A percentile compares a stretch with the other conserved stretches of the same genome.
Conservation (phyloP, 441 rosid genomes). For the Pelargonium cotyledonis region DNA sequence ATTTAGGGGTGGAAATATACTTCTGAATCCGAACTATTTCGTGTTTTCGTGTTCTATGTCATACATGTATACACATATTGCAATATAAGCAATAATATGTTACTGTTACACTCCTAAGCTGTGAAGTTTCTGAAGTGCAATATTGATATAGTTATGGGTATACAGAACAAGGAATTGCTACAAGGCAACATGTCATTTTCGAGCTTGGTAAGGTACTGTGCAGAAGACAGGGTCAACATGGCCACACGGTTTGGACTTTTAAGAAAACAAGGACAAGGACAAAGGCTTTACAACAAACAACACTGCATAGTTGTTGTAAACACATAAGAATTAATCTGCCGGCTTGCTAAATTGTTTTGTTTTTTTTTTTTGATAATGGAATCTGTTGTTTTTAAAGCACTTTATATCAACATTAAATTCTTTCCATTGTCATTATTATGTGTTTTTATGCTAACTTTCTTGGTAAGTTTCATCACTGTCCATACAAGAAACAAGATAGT, state of each 20-base stretch:
- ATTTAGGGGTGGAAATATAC: not conserved
- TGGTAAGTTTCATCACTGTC: not conserved
- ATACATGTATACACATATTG: not conserved
- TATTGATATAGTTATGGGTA: too few relatives aligned
- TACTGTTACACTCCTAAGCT: too few relatives aligned
- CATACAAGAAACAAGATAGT: not conserved
- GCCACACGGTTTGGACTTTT: not conserved
- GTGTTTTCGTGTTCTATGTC: not conserved
- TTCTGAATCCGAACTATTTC: not conserved
- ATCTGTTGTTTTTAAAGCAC: not conserved
- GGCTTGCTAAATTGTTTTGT: too few relatives aligned
- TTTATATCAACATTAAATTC: not conserved
- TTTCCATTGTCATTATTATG: not conserved
- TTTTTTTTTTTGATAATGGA: too few relatives aligned
- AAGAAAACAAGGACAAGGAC: not conserved
- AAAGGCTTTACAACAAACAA: not conserved
- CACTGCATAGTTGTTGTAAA: not conserved
- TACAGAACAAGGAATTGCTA: not conserved
- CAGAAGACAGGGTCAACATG: not conserved
- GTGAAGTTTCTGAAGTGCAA: too few relatives aligned
- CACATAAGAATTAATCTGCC: not conserved
- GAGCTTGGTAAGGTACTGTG: not conserved
- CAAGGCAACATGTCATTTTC: not conserved
- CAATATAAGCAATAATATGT: not conserved
- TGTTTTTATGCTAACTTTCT: not conserved